phyloP scores from a whole-genome alignment of 495 filamentous ascomycete species.

The Tuber calosporum region DNA sequence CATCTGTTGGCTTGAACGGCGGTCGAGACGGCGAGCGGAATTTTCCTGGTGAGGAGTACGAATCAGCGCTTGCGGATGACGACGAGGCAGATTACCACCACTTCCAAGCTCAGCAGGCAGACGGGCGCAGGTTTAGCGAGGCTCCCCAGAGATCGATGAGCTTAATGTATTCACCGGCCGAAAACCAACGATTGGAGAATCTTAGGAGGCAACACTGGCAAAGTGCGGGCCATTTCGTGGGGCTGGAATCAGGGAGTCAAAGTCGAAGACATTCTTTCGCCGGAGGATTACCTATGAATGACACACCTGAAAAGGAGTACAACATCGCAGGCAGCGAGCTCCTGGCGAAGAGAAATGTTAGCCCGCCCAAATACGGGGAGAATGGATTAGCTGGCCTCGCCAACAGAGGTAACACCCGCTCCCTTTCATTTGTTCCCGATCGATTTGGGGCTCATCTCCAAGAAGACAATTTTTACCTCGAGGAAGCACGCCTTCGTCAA shows the following conservation, averaged over 20 bases:
- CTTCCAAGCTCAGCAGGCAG: conserved; percentile 31
- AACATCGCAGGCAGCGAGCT: conserved; percentile 24
- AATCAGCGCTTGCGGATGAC: conserved; percentile 41
- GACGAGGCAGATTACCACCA: conserved; percentile 39
- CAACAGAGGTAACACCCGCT: conserved; percentile 35
- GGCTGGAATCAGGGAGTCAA: conserved; percentile 49
- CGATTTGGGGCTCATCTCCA: conserved; percentile 7
- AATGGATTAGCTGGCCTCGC: conserved; percentile 29
- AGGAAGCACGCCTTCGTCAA: conserved; percentile 34
- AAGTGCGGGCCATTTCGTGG: conserved; percentile 66
- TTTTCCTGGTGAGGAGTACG: conserved; percentile 33
- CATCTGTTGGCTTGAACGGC: conserved; percentile 21
- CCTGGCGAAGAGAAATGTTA: conserved; percentile 34
- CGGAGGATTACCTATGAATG: conserved; percentile 34
- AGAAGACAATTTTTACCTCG: conserved; percentile 39
- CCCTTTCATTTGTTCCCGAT: conserved; percentile 33
- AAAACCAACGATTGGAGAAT: conserved; percentile 69
- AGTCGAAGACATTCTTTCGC: conserved; percentile 96
- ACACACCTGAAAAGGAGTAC: conserved; percentile 33
- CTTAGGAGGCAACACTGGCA: conserved; percentile 82
- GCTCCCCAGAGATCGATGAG: conserved; percentile 40
- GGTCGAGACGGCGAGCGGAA: conserved; percentile 35
- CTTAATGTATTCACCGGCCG: conserved; percentile 44
- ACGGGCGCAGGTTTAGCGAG: conserved; percentile 36
- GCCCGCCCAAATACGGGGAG: conserved; percentile 34